Percentiles rank a stretch among this genome's conserved stretches.
Evolutionary conservation across 1,284 basidiomycete species (phyloP).

Genomic region (Cerrena zonata): DNA sequence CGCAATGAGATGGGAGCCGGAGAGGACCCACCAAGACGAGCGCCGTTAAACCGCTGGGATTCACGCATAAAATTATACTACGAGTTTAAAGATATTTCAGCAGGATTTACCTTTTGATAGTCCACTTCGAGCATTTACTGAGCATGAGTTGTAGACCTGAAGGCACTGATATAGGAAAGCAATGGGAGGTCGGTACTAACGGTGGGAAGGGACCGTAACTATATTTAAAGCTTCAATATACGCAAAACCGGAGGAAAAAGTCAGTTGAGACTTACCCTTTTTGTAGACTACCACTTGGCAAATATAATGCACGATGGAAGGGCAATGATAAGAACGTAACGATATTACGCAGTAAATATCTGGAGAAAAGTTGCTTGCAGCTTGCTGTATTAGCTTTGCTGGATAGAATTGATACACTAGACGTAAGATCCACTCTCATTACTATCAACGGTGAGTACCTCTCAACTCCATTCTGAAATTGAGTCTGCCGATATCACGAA

Average conservation of each 20-base stretch:
- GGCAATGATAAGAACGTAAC: not conserved
- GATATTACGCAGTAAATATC: too few relatives aligned
- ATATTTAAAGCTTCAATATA: too few relatives aligned
- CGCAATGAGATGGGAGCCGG: not conserved
- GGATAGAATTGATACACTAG: too few relatives aligned
- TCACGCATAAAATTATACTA: constrained; percentile 24
- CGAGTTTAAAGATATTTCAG: not conserved
- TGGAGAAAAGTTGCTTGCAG: too few relatives aligned
- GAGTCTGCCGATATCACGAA: too few relatives aligned
- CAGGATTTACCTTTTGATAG: not conserved
- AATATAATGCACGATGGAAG: not conserved
- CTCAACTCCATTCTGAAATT: too few relatives aligned
- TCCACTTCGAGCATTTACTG: not conserved
- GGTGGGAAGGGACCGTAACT: constrained; percentile 1
- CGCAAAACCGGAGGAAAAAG: too few relatives aligned
- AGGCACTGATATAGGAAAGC: not conserved
- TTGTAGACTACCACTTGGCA: not conserved
- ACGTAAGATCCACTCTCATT: too few relatives aligned
- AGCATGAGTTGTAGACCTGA: not conserved
- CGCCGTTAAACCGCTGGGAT: constrained; percentile 9
- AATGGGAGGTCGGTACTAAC: not conserved
- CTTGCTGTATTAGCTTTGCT: too few relatives aligned
- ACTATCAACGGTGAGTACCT: too few relatives aligned
- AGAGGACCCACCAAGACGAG: constrained; percentile 8
- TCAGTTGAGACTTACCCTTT: not conserved